Evolutionary conservation across 1,284 basidiomycete genomes (phyloP), one percentile per base, ranked within the genome.

Genomic region (Coniferiporia weirii): DNA sequence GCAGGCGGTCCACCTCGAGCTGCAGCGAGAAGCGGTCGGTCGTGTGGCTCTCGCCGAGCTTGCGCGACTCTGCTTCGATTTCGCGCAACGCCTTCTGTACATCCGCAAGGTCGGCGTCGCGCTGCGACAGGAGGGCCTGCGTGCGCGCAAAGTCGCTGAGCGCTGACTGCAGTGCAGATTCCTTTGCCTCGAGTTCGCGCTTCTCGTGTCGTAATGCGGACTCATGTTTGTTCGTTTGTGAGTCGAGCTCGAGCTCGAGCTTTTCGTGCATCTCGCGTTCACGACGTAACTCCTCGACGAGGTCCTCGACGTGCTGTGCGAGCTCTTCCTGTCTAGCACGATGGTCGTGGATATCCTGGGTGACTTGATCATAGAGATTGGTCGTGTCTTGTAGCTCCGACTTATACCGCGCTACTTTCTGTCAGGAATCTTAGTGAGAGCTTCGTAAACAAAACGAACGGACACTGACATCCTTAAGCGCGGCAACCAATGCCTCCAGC

Each of bases 1-100:
- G 89, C 52, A 96, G 76, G 1, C 94, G 78, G 66, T 98, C 95
- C 3, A 94, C 81, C 72, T 98, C 95, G 27, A 98, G 81, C 71
- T 97, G 91, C 44, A 98, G 75, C 0, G 91, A 91, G 76, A 93
- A 93, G 58, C 86, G 81, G 51, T 93, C 90, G 9, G 87, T 89
- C 1, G 89, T 89, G 66, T 90, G 88, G 34, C 85, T 80, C 73
- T 94, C 90, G 43, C 93, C 93, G 4, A 87, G 75, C 61, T 86
- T 83, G 73, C 85, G 85, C 57, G 83, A 83, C 69, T 88, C 85
- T 10, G 75, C 75, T 65, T 91, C 89, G 54, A 85, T 69, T 0
- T 75, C 73, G 63, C 85, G 82, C 27, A 97, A 75, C 0, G 86
- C 86, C 3, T 73, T 73, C 70, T 98, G 92, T 4, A 98, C 81